A percentile compares a stretch with the other conserved stretches of the same genome.
phyloP scores from a whole-genome alignment of 192 early-diverging fungal species.

The Umbelopsis sp. region DNA sequence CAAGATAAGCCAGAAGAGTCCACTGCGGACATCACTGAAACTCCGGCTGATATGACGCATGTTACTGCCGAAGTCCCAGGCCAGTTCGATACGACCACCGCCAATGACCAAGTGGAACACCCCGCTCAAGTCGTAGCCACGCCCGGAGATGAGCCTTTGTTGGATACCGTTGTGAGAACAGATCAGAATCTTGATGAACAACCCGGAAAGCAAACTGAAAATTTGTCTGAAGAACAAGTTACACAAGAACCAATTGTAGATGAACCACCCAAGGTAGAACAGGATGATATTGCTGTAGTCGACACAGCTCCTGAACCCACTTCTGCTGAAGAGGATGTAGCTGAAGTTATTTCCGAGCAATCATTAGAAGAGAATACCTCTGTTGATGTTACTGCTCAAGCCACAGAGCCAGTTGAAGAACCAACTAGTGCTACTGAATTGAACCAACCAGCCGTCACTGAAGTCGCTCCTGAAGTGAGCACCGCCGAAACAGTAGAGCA shows the following conservation, averaged over 20 bases:
- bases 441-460: not conserved
- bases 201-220: not conserved
- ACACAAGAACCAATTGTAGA: not conserved
- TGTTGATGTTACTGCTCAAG: not conserved
- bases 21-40: not conserved
- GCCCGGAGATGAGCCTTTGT: not conserved
- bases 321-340: not conserved
- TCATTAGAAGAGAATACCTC: not conserved
- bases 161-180: not conserved
- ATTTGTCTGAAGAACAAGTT: not conserved
- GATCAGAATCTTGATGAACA: too few relatives aligned
- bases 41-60: conserved; percentile 16
- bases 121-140: not conserved
- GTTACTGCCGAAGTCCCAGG: not conserved
- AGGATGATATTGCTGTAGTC: not conserved
- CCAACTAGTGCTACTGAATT: not conserved
- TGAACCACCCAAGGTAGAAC: not conserved
- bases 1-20: not conserved
- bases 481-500: not conserved
- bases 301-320: conserved; percentile 9
- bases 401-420: not conserved
- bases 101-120: not conserved
- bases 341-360: not conserved
- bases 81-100: conserved; percentile 19
- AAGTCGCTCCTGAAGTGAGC: not conserved